These are phyloP conservation scores for Penicillium ucsense DNA, from an alignment of 495 filamentous ascomycete species.

Conservation along the genomic window DNA sequence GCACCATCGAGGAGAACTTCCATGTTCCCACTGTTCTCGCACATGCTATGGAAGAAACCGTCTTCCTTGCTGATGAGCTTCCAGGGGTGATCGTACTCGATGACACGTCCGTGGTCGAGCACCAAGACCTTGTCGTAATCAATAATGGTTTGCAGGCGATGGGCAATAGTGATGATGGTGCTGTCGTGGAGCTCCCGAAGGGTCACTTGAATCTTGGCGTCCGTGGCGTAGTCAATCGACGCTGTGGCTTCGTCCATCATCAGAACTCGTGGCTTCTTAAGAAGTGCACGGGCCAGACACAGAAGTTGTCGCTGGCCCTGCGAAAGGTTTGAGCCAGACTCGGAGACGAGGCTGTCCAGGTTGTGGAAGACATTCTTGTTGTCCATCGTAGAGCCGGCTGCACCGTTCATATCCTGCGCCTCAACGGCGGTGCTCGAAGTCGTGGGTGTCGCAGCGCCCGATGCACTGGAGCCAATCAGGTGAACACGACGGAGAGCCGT, in stretches of 20 bases:
- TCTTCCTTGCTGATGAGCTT: conserved; percentile 58
- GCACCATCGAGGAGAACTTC: conserved; percentile 62
- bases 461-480: conserved; percentile 58
- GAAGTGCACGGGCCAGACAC: conserved; percentile 86
- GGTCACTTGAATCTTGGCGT: conserved; percentile 91
- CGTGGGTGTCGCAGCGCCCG: conserved; percentile 33
- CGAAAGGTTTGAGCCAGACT: conserved; percentile 91
- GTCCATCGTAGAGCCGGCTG: conserved; percentile 27
- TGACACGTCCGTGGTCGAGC: conserved; percentile 76
- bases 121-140: conserved; percentile 99
- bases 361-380: conserved; percentile 96
- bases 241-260: conserved; percentile 99
- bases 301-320: conserved; percentile 95
- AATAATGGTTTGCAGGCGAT: conserved; percentile 89
- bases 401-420: conserved; percentile 33
- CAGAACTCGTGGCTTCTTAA: conserved; percentile 83
- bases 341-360: conserved; percentile 72
- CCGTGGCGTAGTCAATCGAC: conserved; percentile 94
- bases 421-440: conserved; percentile 27
- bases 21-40: conserved; percentile 86
- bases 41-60: conserved; percentile 82
- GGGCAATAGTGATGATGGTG: conserved; percentile 97
- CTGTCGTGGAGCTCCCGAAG: conserved; percentile 75
- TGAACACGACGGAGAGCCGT: conserved; percentile 82
- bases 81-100: conserved; percentile 85